Evolutionary conservation across 1,284 basidiomycete genomes (phyloP), one percentile per base, ranked within the genome.

Genomic region (Pseudozyma sp.): DNA sequence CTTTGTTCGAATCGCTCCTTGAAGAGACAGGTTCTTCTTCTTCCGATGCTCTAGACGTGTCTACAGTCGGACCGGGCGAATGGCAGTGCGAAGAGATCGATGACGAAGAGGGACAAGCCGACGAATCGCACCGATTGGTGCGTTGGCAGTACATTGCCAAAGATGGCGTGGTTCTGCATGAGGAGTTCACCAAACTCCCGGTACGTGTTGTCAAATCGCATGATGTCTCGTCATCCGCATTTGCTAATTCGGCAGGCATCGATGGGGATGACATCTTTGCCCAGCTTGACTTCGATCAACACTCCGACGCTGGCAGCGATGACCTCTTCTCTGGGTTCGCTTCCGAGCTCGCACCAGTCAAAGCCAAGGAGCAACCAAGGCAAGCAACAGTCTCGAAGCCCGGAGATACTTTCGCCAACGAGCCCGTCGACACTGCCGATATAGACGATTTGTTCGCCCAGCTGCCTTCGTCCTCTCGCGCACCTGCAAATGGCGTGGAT

Each of bases 71-170:
- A 2, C 38, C 70, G 0, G 65, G 69, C 18, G 69, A 62, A 31
- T 75, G 69, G 72, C 62, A 52, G 9, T 70, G 65, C 49, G 52
- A 62, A 18, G 66, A 77, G 67, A 71, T 71, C 31, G 61, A 49
- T 14, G 64, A 59, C 25, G 64, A 59, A 1, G 59, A 72, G 31
- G 59, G 25, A 10, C 13, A 12, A 9, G 43, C 18, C 10, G 35
- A 55, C 14, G 39, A 57, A 35, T 42, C 47, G 25, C 57, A 62
- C 11, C 60, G 74, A 4, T 48, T 76, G 35, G 70, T 76, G 4
- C 59, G 70, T 1, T 76, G 74, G 74, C 66, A 62, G 38, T 76
- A 66, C 51, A 48, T 62, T 5, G 67, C 65, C n/a, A 69, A 66
- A 18, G 51, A 78, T 39, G 77, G 77, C 39, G 40, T 44, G 11